phyloP scores from a whole-genome alignment of 192 early-diverging fungal species.

The Kappamyces sp. region DNA sequence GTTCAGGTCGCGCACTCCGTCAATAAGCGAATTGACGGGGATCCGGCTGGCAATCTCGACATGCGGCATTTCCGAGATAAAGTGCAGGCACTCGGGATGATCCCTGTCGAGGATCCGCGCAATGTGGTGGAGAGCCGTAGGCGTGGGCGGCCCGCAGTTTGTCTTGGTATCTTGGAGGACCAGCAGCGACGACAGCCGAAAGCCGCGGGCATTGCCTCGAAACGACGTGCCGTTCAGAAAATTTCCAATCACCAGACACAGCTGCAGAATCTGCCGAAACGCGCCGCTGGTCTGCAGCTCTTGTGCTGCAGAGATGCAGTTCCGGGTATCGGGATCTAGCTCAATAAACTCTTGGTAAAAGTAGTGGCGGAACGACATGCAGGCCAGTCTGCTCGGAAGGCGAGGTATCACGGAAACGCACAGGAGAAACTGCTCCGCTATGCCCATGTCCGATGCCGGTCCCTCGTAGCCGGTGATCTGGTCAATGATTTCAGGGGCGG shows the following conservation, averaged over 20 bases:
- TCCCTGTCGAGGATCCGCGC: conserved; percentile 29
- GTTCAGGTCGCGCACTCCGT: conserved; percentile 22
- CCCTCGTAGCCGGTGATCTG: conserved; percentile 39
- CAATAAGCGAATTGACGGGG: conserved; percentile 27
- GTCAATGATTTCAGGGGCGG: conserved; percentile 38
- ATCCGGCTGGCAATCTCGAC: conserved; percentile 35
- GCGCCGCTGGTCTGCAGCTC: conserved; percentile 25
- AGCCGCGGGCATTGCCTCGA: conserved; percentile 46
- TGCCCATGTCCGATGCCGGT: conserved; percentile 29
- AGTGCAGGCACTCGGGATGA: conserved; percentile 30
- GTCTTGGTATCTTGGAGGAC: conserved; percentile 40
- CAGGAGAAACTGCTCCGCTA: conserved; percentile 38
- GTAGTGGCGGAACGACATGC: conserved; percentile 35
- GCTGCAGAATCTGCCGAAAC: conserved; percentile 28
- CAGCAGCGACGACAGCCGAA: conserved; percentile 35
- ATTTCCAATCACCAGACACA: conserved; percentile 44
- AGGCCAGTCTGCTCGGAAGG: conserved; percentile 26
- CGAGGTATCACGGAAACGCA: conserved; percentile 36
- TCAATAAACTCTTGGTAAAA: conserved; percentile 44
- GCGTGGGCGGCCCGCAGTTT: conserved; percentile 16
- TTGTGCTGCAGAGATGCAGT: conserved; percentile 28
- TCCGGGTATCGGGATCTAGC: conserved; percentile 30
- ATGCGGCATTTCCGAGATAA: conserved; percentile 35
- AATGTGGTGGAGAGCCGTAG: conserved; percentile 47
- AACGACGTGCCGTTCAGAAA: conserved; percentile 44